Base-by-base conservation (phyloP, 148 eudicot species). In the Nepenthes gracilis region DNA sequence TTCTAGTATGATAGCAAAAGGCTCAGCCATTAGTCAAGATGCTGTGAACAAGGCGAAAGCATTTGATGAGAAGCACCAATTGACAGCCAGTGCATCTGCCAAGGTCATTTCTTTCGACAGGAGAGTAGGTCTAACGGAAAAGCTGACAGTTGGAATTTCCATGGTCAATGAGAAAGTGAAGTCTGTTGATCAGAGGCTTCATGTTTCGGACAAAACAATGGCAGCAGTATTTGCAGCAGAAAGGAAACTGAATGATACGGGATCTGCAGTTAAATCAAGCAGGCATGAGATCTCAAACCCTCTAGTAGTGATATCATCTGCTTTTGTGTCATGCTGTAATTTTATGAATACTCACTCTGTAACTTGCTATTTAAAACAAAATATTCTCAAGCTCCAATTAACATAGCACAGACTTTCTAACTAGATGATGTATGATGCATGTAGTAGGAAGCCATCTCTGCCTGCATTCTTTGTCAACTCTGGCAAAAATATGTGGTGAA, bases 231-330 rank as follows among this genome's bases (percentile, higher is more conserved):
- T 88, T 84, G 94, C 89, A 9, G 96, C 96, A n/a, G 98, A 93
- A 75, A 82, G 91, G 66, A 93, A 93, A 70, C 36, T 93, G 68
- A 86, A 81, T 71, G 72, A 84, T 48, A 86, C 96, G 33, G 95
- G 96, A 69, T 75, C 95, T 32, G 98, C 98, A 59, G 98, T 93
- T 59, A 93, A 93, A 73, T 88, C 99, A 43, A 93, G 89, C 99
- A 85, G 95, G 99, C 88, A 61, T 43, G 37, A 32, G 6, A 45
- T 52, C 36, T 50, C 53, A 1, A 2, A 32, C 11, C 36, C 10
- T 40, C 8, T 49, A 49, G 53, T 12, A 45, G 48, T 11, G 9
- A 54, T 23, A 23, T 23, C 23, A 23, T 23, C 6, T 52, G 7
- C n/a, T 52, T 12, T 52, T 14, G 23, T 52, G 55, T 52, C 1